These are phyloP conservation scores for Coemansia sp. DNA, from an alignment of 192 early-diverging fungal genomes.

Conservation along the genomic window DNA sequence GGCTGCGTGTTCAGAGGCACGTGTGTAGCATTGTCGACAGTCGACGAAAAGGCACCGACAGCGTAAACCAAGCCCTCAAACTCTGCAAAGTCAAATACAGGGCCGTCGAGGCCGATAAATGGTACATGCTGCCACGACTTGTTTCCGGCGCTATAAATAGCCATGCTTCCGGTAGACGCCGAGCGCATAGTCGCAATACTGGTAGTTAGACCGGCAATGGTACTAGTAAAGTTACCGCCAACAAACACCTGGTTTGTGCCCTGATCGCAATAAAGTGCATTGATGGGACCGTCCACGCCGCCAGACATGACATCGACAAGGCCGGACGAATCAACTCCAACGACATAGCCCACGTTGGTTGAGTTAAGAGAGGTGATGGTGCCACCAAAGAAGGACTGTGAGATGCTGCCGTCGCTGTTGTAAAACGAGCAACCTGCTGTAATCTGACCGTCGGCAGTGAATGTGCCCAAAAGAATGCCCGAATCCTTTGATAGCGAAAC, in stretches of 20 bases:
- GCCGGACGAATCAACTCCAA: conserved; percentile 23
- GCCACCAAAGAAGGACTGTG: conserved; percentile 44
- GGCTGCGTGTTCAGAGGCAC: conserved; percentile 52
- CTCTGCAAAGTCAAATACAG: conserved; percentile 59
- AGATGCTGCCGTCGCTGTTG: conserved; percentile 21
- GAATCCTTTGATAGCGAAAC: conserved; percentile 35
- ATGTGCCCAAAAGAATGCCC: conserved; percentile 24
- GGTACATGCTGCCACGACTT: conserved; percentile 58
- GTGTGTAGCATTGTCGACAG: conserved; percentile 60
- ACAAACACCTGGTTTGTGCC: conserved; percentile 40
- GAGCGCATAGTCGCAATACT: conserved; percentile 33
- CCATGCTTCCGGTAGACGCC: conserved; percentile 27
- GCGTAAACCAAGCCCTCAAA: conserved; percentile 59
- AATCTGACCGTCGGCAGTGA: conserved; percentile 25
- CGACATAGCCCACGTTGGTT: conserved; percentile 33
- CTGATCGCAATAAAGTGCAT: conserved; percentile 47
- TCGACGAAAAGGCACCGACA: conserved; percentile 66
- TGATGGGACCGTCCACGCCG: conserved; percentile 45
- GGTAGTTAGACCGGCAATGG: conserved; percentile 15
- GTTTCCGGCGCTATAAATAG: conserved; percentile 25
- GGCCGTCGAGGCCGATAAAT: conserved; percentile 68
- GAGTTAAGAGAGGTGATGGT: conserved; percentile 34
- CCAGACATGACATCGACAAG: conserved; percentile 32
- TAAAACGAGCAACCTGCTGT: conserved; percentile 41
- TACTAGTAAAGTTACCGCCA: conserved; percentile 52